phyloP scores from a whole-genome alignment of 169 alveolate genomes.

The Eimeria acervulina region DNA sequence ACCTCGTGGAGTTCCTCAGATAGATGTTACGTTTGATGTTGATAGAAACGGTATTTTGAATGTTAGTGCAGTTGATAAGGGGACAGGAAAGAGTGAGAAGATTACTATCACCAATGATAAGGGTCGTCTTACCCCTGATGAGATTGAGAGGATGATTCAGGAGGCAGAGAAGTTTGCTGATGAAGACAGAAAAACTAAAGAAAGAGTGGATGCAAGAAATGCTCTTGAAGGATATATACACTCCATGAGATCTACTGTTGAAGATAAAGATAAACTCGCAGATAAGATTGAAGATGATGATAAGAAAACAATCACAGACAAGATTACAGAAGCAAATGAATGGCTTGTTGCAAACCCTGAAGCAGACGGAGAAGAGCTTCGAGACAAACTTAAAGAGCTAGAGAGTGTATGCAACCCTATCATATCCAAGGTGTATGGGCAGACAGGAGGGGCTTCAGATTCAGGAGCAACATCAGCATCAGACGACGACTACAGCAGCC shows the following conservation, averaged over 20 bases:
- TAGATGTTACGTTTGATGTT: slow-evolving; percentile 97
- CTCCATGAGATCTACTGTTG: slow-evolving; percentile 95
- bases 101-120: slow-evolving; percentile 97
- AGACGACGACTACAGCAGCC: slow-evolving; percentile 91
- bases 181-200: slow-evolving; percentile 95
- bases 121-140: slow-evolving; percentile 96
- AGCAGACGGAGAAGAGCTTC: slow-evolving; percentile 96
- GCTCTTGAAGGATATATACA: slow-evolving; percentile 95
- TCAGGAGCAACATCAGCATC: slow-evolving; percentile 87
- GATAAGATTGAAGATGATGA: slow-evolving; percentile 96
- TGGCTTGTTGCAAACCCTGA: slow-evolving; percentile 96
- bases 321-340: slow-evolving; percentile 93
- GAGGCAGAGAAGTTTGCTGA: slow-evolving; percentile 97
- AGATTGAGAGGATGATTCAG: slow-evolving; percentile 96
- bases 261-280: slow-evolving; percentile 93
- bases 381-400: slow-evolving; percentile 95
- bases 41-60: slow-evolving; percentile 97
- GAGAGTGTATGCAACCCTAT: slow-evolving; percentile 97
- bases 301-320: slow-evolving; percentile 89
- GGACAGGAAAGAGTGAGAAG: slow-evolving; percentile 96
- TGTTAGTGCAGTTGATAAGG: slow-evolving; percentile 97
- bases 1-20: slow-evolving; percentile 97
- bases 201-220: slow-evolving; percentile 96
- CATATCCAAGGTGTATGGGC: slow-evolving; percentile 95
- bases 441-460: slow-evolving; percentile 91